Evolutionary conservation across 768 basidiomycete species (phyloP).

Genomic region (Pilatotrama ljubarskyi): DNA sequence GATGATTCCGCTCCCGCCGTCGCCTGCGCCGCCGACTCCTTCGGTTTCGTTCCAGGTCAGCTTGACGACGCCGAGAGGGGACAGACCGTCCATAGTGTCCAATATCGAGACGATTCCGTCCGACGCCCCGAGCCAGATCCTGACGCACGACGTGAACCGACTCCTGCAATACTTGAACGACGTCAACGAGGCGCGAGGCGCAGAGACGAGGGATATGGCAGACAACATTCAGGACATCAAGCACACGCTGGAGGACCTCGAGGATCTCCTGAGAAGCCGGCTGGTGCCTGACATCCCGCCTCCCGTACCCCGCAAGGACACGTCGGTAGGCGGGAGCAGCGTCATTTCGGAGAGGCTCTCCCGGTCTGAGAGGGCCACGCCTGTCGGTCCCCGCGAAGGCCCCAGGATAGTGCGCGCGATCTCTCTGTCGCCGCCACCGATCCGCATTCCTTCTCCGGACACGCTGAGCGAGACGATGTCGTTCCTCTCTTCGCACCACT

Average conservation of each 20-base stretch:
- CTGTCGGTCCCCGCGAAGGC: constrained; percentile 18
- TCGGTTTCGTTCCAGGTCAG: constrained; percentile 49
- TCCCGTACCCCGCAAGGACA: constrained; percentile 38
- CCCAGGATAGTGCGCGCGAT: constrained; percentile 28
- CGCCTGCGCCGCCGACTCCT: constrained; percentile 37
- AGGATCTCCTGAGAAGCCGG: constrained; percentile 7
- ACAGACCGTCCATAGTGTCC: constrained; percentile 50
- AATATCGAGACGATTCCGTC: constrained; percentile 46
- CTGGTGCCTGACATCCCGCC: constrained; percentile 28
- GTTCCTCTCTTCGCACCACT: constrained; percentile 65
- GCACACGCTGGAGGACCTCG: constrained; percentile 59
- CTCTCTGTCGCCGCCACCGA: constrained; percentile 47
- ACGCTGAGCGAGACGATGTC: constrained; percentile 36
- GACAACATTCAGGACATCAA: constrained; percentile 71
- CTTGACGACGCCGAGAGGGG: constrained; percentile 48
- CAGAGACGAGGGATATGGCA: constrained; percentile 63
- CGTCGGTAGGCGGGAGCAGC: constrained; percentile 47
- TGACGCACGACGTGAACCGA: constrained; percentile 53
- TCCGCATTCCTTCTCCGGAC: constrained; percentile 41
- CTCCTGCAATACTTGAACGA: constrained; percentile 60
- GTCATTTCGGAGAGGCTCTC: constrained; percentile 26
- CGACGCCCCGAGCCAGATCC: constrained; percentile 41
- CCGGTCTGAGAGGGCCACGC: constrained; percentile 15
- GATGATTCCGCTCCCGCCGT: constrained; percentile 33
- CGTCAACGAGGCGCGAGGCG: constrained; percentile 59